A percentile compares a stretch with the other conserved stretches of the same genome.
These are phyloP conservation scores for Ogataea naganishii DNA, from an alignment of 805 yeast genomes.

Conservation along the genomic window DNA sequence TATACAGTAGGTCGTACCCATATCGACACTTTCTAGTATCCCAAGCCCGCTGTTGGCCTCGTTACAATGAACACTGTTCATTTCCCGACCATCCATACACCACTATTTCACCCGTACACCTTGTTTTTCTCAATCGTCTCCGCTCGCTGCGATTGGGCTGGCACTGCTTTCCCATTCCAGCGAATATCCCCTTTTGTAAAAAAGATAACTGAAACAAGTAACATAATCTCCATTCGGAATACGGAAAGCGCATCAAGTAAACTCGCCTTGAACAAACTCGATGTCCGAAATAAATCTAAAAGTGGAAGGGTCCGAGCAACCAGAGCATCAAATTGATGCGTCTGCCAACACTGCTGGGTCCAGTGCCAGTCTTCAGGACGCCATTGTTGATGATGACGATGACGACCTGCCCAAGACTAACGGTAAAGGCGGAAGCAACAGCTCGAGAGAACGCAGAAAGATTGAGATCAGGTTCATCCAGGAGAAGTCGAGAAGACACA, in stretches of 20 bases:
- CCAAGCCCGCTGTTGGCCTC: too few species aligned
- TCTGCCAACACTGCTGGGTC: neutral
- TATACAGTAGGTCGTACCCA: too few species aligned
- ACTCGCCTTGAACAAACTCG: neutral
- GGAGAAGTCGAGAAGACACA: conserved; percentile 96
- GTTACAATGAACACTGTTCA: too few species aligned
- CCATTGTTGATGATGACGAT: conserved; percentile 39
- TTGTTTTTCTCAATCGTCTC: too few species aligned
- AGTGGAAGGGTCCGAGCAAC: conserved; percentile 1
- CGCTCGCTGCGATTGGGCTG: too few species aligned
- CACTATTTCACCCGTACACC: too few species aligned
- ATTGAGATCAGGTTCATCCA: conserved; percentile 96
- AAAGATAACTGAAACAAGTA: too few species aligned
- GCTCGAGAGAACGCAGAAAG: conserved; percentile 66
- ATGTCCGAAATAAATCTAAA: conserved; percentile 5
- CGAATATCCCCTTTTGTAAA: too few species aligned
- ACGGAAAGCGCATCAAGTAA: neutral
- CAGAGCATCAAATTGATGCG: conserved; percentile 1
- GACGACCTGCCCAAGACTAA: conserved; percentile 33
- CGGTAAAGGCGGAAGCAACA: too few species aligned
- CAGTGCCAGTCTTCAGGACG: conserved; percentile 2
- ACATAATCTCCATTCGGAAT: neutral
- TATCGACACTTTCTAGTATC: too few species aligned
- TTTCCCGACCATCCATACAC: too few species aligned
- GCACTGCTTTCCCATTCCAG: too few species aligned